Base-by-base conservation (phyloP, 495 filamentous ascomycete genomes). In the Lichina pygmaea region DNA sequence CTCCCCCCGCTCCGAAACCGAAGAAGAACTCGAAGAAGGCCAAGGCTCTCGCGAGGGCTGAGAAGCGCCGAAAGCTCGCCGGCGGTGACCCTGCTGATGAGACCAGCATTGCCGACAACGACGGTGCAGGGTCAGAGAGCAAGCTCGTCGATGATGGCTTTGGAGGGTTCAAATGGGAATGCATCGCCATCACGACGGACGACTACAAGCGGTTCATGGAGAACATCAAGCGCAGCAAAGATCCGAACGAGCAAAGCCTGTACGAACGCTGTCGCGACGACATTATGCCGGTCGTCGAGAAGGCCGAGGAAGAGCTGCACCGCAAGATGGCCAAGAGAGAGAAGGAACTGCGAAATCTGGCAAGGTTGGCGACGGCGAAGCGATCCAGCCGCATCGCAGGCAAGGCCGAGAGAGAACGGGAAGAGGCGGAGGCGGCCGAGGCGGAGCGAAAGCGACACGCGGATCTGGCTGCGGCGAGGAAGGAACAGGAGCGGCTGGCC, bases 301-400 rank as follows among this genome's bases (percentile, higher is more conserved):
- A 80, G 56, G 74, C 76, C 42, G 81, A 84, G 53, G 82, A 89
- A 48, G 68, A 72, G 7, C 71, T 77, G 42, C 70, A 76, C 49
- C 68, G 76, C 40, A 81, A 80, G 53, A 69, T 65, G 45, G 58
- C 68, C 16, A 73, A 75, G 58, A 71, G 72, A 48, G 75, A 86
- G 57, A 84, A 80, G 55, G 85, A 93, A 52, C 55, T 91, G 33
- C 60, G 80, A 44, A 81, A 74, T 51, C 55, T 86, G 51, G 72
- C 86, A 55, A 79, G 86, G 52, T 65, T 95, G 50, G 85, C 82
- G n/a, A 78, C 78, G 38, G 86, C 89, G 0, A 97, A 97, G 62
- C 66, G 89, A 46, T 94, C 89, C 0, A 86, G 81, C 50, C 74
- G 89, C 43, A 67, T 95, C 43, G 83, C 83, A 34, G 67, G 70